Conservation (phyloP, 2,329 filamentous ascomycete species). For the Xylariales sp. region DNA sequence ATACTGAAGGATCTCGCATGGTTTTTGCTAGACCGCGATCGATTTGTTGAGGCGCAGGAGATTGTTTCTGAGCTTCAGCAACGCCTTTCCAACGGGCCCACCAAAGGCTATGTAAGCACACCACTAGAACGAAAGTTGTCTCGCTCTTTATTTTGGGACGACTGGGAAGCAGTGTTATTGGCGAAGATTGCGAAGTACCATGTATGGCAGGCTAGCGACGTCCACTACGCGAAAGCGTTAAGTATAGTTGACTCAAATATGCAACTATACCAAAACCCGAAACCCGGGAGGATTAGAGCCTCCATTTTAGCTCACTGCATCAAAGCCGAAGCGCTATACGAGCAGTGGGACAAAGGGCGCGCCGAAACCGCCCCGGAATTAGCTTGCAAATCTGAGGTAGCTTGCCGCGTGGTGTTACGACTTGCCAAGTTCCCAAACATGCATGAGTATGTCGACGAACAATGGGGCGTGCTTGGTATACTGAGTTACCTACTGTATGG, state of each 20-base stretch:
- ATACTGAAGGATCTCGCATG: neutral
- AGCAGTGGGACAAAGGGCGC: neutral
- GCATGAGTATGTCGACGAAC: neutral
- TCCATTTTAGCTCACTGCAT: neutral
- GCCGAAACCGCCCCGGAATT: neutral
- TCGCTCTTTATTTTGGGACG: constrained; percentile 4
- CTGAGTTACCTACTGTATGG: neutral
- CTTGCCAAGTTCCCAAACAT: constrained; percentile 9
- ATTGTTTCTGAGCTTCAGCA: constrained; percentile 13
- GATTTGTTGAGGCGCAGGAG: constrained; percentile 4
- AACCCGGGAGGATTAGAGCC: neutral
- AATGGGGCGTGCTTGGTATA: neutral
- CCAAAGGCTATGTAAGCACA: constrained; percentile 10
- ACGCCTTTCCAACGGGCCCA: constrained; percentile 9
- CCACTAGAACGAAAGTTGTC: constrained; percentile 1
- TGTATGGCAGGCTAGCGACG: neutral
- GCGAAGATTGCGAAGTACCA: neutral
- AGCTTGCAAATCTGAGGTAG: constrained; percentile 1
- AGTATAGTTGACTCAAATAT: constrained; percentile 14
- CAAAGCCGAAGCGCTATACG: constrained; percentile 2
- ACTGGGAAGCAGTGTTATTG: constrained; percentile 1
- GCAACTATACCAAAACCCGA: constrained; percentile 12
- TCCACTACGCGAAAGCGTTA: neutral
- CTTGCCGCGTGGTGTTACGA: neutral
- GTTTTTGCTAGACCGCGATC: neutral